phyloP scores from a whole-genome alignment of 768 basidiomycete species.

The Naematelia aurantialba region DNA sequence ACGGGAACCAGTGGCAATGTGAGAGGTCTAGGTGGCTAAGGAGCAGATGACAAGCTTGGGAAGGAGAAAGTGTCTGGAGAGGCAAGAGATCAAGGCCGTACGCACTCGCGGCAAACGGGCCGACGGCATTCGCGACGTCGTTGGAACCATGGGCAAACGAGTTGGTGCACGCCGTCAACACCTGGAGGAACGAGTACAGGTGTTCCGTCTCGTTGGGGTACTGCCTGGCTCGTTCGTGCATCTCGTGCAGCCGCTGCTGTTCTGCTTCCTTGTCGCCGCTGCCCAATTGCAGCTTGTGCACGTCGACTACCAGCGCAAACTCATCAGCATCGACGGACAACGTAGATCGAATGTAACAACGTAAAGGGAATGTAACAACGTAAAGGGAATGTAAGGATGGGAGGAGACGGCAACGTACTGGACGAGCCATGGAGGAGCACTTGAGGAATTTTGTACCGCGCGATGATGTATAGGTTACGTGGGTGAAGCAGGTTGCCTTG shows the following conservation, averaged over 20 bases:
- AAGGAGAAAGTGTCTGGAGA: too few species aligned
- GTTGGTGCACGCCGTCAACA: conserved; percentile 53
- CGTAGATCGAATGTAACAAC: conserved; percentile 31
- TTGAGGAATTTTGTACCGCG: conserved; percentile 48
- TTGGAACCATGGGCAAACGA: conserved; percentile 55
- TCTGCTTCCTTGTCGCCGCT: conserved; percentile 34
- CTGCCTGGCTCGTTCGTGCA: conserved; percentile 48
- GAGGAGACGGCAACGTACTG: too few species aligned
- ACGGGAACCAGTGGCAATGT: too few species aligned
- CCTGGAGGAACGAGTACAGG: conserved; percentile 53
- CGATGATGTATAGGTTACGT: conserved; percentile 50
- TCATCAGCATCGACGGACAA: too few species aligned
- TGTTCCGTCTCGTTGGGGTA: conserved; percentile 54
- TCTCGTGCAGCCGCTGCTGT: too few species aligned
- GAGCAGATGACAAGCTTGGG: conserved; percentile 51
- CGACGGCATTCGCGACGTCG: conserved; percentile 51
- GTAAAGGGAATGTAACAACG: too few species aligned
- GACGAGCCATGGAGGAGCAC: conserved; percentile 29
- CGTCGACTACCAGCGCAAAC: conserved; percentile 50
- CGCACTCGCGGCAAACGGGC: conserved; percentile 50
- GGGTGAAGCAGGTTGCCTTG: conserved; percentile 49
- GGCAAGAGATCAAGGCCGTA: too few species aligned
- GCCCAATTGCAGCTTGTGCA: conserved; percentile 41
- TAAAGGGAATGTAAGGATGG: conserved; percentile 24
- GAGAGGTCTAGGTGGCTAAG: conserved; percentile 35